Percentiles rank a stretch among this genome's conserved stretches.
Conservation (phyloP, 2,329 filamentous ascomycete genomes). For the Trichoderma semiorbis region DNA sequence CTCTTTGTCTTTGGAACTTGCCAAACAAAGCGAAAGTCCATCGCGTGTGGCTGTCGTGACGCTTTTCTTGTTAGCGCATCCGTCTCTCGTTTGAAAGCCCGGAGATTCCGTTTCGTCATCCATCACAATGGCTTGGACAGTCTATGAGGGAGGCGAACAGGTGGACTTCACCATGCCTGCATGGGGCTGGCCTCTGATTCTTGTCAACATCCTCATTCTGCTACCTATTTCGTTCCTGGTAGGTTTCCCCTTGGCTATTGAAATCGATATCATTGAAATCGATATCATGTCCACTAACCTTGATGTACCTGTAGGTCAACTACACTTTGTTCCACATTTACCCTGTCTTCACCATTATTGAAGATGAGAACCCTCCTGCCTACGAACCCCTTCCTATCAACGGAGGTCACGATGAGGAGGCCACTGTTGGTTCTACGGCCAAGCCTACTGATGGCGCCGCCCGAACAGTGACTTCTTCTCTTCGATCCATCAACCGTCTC, state of each 20-base stretch:
- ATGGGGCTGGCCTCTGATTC: constrained; percentile 40
- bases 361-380: constrained; percentile 54
- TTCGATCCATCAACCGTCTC: constrained; percentile 49
- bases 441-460: constrained; percentile 35
- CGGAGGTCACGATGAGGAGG: constrained; percentile 32
- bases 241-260: constrained; percentile 22
- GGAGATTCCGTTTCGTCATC: not conserved
- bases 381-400: constrained; percentile 47
- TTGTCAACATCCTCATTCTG: constrained; percentile 43
- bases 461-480: constrained; percentile 47
- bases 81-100: not conserved
- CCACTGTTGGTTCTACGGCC: constrained; percentile 28
- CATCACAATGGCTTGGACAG: constrained; percentile 10
- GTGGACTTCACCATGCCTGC: constrained; percentile 33
- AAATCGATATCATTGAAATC: not conserved
- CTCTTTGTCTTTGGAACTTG: not conserved
- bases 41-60: not conserved
- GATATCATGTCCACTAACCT: not conserved
- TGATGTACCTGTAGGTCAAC: constrained; percentile 34
- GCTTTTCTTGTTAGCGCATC: not conserved
- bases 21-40: not conserved
- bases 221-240: constrained; percentile 44
- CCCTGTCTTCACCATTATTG: constrained; percentile 55
- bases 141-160: constrained; percentile 35
- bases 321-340: constrained; percentile 52